Conservation (phyloP, 805 yeast genomes). For the Saccharomyces mikatae region DNA sequence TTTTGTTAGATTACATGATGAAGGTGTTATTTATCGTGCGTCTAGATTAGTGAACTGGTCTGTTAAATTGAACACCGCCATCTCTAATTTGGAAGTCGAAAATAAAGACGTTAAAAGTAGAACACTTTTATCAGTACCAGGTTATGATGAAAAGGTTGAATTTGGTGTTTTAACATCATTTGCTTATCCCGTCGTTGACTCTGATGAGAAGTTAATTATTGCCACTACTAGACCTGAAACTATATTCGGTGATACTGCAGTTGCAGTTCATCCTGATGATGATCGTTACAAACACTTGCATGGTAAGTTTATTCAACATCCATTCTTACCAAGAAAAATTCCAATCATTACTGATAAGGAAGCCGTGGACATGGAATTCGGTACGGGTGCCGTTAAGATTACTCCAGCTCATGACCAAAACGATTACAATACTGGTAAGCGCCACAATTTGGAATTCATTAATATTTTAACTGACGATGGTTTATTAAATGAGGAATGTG, state of each 20-base stretch:
- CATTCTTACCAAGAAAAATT: constrained; percentile 73
- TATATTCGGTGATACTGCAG: constrained; percentile 93
- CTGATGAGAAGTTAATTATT: constrained; percentile 80
- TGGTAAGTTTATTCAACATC: constrained; percentile 86
- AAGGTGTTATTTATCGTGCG: constrained; percentile 92
- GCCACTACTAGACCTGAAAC: constrained; percentile 99
- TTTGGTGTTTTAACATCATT: constrained; percentile 96
- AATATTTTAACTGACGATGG: constrained; percentile 93
- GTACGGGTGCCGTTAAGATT: constrained; percentile 99
- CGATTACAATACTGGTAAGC: constrained; percentile 94
- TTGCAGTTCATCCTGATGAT: constrained; percentile 96
- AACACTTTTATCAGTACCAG: constrained; percentile 77
- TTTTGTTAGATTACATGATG: constrained; percentile 84
- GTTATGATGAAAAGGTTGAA: constrained; percentile 82
- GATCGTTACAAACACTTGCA: constrained; percentile 87
- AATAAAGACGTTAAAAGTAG: constrained; percentile 81
- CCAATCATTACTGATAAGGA: constrained; percentile 87
- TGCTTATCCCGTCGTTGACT: constrained; percentile 79
- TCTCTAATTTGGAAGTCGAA: constrained; percentile 93
- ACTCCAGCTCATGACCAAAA: constrained; percentile 98
- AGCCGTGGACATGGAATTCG: constrained; percentile 98
- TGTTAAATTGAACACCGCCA: constrained; percentile 85
- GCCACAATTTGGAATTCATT: constrained; percentile 80
- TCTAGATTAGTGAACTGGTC: constrained; percentile 94
- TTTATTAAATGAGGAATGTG: constrained; percentile 81